Base-by-base conservation (phyloP, 305 asterid genomes). In the Fraxinus angustifolia region DNA sequence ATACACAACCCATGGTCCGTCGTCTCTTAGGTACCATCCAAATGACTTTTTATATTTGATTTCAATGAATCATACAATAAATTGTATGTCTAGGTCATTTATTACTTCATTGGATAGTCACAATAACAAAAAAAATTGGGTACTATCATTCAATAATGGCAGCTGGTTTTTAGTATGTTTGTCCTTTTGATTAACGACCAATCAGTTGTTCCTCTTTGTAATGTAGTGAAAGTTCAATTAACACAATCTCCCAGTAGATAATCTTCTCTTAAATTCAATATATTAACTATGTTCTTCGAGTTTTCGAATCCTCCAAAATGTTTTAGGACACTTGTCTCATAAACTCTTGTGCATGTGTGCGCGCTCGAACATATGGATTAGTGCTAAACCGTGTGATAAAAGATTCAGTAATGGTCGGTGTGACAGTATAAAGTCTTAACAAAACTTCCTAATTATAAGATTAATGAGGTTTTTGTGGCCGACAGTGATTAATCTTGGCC, bases 401-500 rank as follows among this genome's bases (percentile, higher is more conserved):
- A 62, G 16, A 21, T 21, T 62, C 72, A 8, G 71, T 8, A 62
- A 62, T 8, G 16, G 30, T 62, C 71, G 16, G 16, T 0, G 8
- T 19, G 30, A 60, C 16, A 23, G 16, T 1, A 67, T 23, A 10
- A 11, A 12, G 12, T 28, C n/a, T 8, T 28, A 67, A 10, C 14
- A 26, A 67, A 28, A 67, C 4, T 33, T 67, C 1, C 19, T 67
- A 67, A 67, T 67, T 67, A 67, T 35, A 12, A 30, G 19, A 67
- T 19, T 74, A 80, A 80, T n/a, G 42, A 75, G 80, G 82, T 84
- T 73, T 73, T 82, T 82, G 68, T 65, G 62, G 84, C 84, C 84
- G 89, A 84, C 87, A 21, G 3, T 23, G 12, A 60, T 53, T 60
- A 84, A 82, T 78, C 74, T 23, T 19, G 75, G 80, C 35, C 40